Conservation (phyloP, 495 filamentous ascomycete genomes). For the Lichina pygmaea region DNA sequence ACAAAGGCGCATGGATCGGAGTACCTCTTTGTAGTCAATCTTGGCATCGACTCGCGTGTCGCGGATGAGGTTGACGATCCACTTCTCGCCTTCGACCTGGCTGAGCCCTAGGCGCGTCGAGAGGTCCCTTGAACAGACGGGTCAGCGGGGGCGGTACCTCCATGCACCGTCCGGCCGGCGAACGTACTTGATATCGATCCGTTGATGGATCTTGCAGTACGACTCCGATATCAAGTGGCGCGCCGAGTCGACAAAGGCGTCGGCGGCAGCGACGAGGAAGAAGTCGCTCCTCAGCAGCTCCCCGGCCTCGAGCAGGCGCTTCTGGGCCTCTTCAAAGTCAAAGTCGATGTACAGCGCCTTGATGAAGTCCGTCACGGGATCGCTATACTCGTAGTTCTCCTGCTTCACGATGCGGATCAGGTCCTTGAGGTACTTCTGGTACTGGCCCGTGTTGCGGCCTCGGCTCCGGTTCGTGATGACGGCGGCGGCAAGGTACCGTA, state of each 20-base stretch:
- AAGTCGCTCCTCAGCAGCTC: constrained; percentile 81
- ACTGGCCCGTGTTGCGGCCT: constrained; percentile 51
- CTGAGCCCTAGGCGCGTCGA: constrained; percentile 69
- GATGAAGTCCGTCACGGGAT: constrained; percentile 87
- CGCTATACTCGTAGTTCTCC: constrained; percentile 89
- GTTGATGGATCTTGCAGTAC: constrained; percentile 98
- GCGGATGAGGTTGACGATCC: constrained; percentile 97
- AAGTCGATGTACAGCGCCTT: constrained; percentile 94
- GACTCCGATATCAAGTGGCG: constrained; percentile 89
- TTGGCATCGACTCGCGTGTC: constrained; percentile 95
- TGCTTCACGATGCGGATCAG: constrained; percentile 81
- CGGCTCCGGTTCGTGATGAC: constrained; percentile 87
- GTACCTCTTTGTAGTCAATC: constrained; percentile 74
- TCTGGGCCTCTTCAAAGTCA: constrained; percentile 94
- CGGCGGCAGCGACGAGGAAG: constrained; percentile 67
- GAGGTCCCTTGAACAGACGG: constrained; percentile 30
- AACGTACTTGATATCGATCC: constrained; percentile 77
- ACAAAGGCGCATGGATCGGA: no score
- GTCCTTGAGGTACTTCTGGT: constrained; percentile 97
- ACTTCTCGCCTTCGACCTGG: constrained; percentile 93
- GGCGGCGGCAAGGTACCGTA: constrained; percentile 80
- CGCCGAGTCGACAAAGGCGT: constrained; percentile 80
- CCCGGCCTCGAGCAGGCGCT: constrained; percentile 71
- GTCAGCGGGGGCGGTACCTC: neutral
- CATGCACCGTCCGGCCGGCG: neutral